A percentile compares a stretch with the other conserved stretches of the same genome.
phyloP scores from a whole-genome alignment of 2,329 filamentous ascomycete species.

The Phaeosphaeriaceae sp. region DNA sequence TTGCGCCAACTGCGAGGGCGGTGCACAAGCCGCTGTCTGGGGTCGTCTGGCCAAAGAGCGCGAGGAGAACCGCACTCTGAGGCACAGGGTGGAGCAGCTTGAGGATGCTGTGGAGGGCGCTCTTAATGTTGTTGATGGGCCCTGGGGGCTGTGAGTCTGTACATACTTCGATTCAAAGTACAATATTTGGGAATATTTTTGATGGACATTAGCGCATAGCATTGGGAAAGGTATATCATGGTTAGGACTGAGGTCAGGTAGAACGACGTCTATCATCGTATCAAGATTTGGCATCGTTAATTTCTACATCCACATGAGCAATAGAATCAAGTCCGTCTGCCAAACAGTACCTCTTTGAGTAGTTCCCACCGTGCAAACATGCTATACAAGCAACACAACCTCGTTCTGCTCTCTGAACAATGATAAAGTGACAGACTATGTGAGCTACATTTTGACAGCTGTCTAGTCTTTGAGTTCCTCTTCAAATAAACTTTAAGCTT shows the following conservation, averaged over 20 bases:
- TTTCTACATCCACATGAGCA: too few species aligned
- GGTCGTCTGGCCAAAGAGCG: constrained; percentile 57
- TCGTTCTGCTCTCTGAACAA: too few species aligned
- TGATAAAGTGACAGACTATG: neutral
- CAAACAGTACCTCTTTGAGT: neutral
- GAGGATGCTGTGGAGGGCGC: constrained; percentile 64
- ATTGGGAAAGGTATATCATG: neutral
- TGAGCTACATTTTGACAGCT: neutral
- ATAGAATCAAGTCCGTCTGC: too few species aligned
- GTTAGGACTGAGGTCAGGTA: neutral
- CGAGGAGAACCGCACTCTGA: constrained; percentile 63
- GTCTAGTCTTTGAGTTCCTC: neutral
- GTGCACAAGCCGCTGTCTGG: constrained; percentile 58
- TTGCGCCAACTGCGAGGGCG: constrained; percentile 46
- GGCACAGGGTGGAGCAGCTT: constrained; percentile 60
- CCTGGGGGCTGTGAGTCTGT: constrained; percentile 28
- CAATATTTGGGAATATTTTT: neutral
- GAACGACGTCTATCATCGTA: neutral
- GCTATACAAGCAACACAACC: too few species aligned
- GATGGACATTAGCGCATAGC: neutral
- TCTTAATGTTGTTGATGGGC: constrained; percentile 58
- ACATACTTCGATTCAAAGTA: neutral
- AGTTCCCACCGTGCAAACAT: too few species aligned
- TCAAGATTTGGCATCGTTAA: neutral
- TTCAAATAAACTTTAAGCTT: neutral